Evolutionary conservation across 805 yeast species (phyloP).

Genomic region (Jamesozyma rosinii): DNA sequence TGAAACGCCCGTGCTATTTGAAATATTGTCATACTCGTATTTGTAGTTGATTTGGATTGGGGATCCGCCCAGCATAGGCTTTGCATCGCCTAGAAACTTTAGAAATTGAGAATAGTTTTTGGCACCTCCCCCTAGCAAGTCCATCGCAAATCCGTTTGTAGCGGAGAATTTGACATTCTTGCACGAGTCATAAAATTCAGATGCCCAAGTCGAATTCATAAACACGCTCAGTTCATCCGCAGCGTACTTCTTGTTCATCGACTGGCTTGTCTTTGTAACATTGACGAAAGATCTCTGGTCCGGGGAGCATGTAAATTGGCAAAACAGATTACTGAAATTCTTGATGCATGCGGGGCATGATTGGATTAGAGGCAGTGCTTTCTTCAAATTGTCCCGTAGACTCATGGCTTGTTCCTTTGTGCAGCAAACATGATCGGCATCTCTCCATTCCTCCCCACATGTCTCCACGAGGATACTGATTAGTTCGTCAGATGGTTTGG

Average conservation of each 20-base stretch:
- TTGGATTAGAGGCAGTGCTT: conserved; percentile 71
- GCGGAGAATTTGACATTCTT: conserved; percentile 85
- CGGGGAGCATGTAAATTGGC: conserved; percentile 84
- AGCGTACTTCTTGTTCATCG: conserved; percentile 40
- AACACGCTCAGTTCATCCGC: conserved; percentile 65
- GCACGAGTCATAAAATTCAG: conserved; percentile 69
- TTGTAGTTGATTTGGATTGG: conserved; percentile 85
- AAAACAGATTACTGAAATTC: conserved; percentile 77
- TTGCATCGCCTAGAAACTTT: conserved; percentile 88
- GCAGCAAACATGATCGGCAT: conserved; percentile 54
- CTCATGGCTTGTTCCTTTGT: conserved; percentile 48
- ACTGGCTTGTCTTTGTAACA: conserved; percentile 40
- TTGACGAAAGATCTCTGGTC: conserved; percentile 68
- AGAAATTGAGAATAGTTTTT: conserved; percentile 58
- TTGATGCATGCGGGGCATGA: conserved; percentile 90
- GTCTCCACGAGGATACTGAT: conserved; percentile 40
- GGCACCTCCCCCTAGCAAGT: conserved; percentile 96
- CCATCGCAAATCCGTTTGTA: conserved; percentile 95
- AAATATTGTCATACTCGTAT: conserved; percentile 34
- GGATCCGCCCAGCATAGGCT: conserved; percentile 88
- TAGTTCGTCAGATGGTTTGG: conserved; percentile 32
- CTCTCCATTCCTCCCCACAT: conserved; percentile 66
- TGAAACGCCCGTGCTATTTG: conserved; percentile 7
- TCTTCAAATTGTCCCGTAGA: conserved; percentile 52
- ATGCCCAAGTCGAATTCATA: conserved; percentile 53